phyloP scores from a whole-genome alignment of 148 eudicot genomes.

The Heliosperma pusillum region DNA sequence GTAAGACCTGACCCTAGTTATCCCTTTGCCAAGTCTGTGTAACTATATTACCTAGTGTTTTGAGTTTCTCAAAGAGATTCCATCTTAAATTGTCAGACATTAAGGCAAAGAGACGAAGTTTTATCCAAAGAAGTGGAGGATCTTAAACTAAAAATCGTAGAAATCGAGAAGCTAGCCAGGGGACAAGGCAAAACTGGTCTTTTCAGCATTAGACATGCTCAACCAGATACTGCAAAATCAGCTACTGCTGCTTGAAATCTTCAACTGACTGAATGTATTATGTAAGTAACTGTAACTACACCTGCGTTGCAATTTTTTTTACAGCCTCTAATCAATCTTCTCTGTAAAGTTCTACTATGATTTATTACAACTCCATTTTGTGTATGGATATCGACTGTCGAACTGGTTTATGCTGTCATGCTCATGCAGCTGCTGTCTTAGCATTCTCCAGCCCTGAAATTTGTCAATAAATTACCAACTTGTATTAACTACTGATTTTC shows the following conservation, averaged over 20 bases:
- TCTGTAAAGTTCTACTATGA: slow-evolving; percentile 14
- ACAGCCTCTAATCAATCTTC: background rate
- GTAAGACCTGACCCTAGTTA: too few species aligned
- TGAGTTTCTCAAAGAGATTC: background rate
- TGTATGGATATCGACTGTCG: background rate
- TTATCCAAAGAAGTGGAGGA: slow-evolving; percentile 50
- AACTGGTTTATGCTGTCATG: background rate
- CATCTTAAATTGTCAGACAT: slow-evolving; percentile 31
- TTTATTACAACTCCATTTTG: background rate
- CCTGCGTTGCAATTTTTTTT: too few species aligned
- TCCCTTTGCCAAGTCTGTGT: background rate
- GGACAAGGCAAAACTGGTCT: slow-evolving; percentile 53
- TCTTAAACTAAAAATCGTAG: slow-evolving; percentile 49
- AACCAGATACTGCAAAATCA: slow-evolving; percentile 32
- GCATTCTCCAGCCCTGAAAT: background rate
- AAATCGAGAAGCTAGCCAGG: slow-evolving; percentile 55
- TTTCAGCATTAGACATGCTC: slow-evolving; percentile 34
- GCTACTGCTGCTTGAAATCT: slow-evolving; percentile 37
- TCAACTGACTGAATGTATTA: background rate
- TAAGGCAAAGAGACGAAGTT: slow-evolving; percentile 58
- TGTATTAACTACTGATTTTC: background rate
- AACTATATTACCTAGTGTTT: background rate
- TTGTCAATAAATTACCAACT: slow-evolving; percentile 5
- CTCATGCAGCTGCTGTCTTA: background rate
- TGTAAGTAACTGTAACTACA: background rate